Conservation (phyloP, 768 basidiomycete genomes). For the Russula compacta region DNA sequence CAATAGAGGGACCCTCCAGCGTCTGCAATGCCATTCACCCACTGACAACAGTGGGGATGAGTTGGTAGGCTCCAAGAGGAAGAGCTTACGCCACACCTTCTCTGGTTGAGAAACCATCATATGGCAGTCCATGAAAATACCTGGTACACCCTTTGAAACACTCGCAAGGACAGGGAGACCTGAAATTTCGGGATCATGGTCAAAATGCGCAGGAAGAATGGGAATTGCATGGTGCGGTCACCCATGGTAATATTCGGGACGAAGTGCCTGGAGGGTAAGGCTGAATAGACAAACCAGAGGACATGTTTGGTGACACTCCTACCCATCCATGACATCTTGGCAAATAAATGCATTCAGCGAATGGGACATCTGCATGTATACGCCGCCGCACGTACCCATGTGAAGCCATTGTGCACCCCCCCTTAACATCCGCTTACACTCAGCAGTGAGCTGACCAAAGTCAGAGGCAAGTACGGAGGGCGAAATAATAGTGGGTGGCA, state of each 20-base stretch:
- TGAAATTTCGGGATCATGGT: slow-evolving; percentile 25
- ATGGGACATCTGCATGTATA: not conserved
- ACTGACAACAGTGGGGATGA: slow-evolving; percentile 40
- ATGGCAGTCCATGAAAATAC: slow-evolving; percentile 99
- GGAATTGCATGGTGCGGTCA: slow-evolving; percentile 27
- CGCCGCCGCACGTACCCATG: slow-evolving; percentile 59
- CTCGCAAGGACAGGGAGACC: slow-evolving; percentile 84
- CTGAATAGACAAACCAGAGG: not conserved
- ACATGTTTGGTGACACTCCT: slow-evolving; percentile 19
- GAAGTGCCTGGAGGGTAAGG: slow-evolving; percentile 61
- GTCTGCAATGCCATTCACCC: slow-evolving; percentile 93
- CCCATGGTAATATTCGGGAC: slow-evolving; percentile 99
- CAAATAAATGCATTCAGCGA: not conserved
- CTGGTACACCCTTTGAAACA: slow-evolving; percentile 79
- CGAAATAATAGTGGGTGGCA: slow-evolving; percentile 89
- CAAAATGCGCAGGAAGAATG: slow-evolving; percentile 6
- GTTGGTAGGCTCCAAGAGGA: not conserved
- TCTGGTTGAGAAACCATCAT: slow-evolving; percentile 98
- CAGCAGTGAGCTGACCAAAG: slow-evolving; percentile 88
- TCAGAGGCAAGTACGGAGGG: slow-evolving; percentile 97
- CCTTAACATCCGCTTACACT: slow-evolving; percentile 95
- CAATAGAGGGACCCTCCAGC: slow-evolving; percentile 94
- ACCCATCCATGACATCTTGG: slow-evolving; percentile 98
- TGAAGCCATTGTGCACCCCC: slow-evolving; percentile 97
- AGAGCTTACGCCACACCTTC: slow-evolving; percentile 40